Percentiles rank a stretch among this genome's conserved stretches.
phyloP scores from a whole-genome alignment of 192 early-diverging fungal genomes.

The Dissophora ornata region DNA sequence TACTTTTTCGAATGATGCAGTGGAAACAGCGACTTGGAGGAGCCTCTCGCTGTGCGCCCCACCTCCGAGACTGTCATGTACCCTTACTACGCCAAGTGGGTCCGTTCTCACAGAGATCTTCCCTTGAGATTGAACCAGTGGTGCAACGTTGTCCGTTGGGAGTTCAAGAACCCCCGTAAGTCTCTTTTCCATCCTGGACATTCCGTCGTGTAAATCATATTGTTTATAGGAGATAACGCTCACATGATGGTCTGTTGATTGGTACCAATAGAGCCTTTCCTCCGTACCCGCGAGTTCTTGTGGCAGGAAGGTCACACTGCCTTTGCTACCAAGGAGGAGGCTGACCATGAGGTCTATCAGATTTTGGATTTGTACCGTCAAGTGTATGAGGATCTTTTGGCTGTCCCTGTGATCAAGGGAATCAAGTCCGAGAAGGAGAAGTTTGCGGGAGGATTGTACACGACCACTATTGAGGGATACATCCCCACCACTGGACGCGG shows the following conservation, averaged over 20 bases:
- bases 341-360: conserved; percentile 86
- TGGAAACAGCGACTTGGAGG: conserved; percentile 89
- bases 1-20: conserved; percentile 13
- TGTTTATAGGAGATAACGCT: too few species aligned
- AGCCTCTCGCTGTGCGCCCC: conserved; percentile 98
- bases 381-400: conserved; percentile 97
- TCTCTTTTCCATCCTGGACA: conserved; percentile 17
- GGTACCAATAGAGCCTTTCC: conserved; percentile 93
- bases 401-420: conserved; percentile 96
- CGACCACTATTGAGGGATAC: conserved; percentile 98
- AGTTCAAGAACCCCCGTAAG: conserved; percentile 98
- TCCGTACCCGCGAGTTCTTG: conserved; percentile 98
- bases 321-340: conserved; percentile 89
- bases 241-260: too few species aligned
- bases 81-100: conserved; percentile 98
- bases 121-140: conserved; percentile 98
- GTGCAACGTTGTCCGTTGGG: conserved; percentile 99
- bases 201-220: too few species aligned
- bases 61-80: conserved; percentile 99
- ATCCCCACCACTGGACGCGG: conserved; percentile 97
- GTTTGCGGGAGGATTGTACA: conserved; percentile 98
- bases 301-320: conserved; percentile 99
- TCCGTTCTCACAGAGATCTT: conserved; percentile 96
- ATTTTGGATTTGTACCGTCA: conserved; percentile 96
- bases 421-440: conserved; percentile 99